Evolutionary conservation across 140 eudicot species (phyloP), one percentile per base, ranked within the genome.

Genomic region (Anethum foeniculum): DNA sequence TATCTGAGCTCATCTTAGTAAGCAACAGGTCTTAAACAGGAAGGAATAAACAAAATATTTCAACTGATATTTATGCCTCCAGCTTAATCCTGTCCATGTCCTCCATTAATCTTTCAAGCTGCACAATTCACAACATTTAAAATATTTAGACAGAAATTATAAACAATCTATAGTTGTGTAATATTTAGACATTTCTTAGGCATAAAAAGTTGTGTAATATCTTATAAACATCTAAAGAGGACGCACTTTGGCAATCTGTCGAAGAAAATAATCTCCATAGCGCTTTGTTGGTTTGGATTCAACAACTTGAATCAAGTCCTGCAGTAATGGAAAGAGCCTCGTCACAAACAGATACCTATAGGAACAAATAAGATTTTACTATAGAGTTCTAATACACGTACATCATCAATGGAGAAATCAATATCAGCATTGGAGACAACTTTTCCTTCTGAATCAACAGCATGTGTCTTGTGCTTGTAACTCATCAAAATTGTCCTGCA

Each of bases 401-500:
- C 99, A 85, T 90, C 93, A 82, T 86, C 87, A 80, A 94, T 87
- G 85, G 90, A 92, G 86, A 94, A 94, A 85, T 94, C 92, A 25
- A 90, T 82, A 83, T 94, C 99, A n/a, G 97, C 97, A 72, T 94
- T 94, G 60, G 97, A 92, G 79, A 88, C 82, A 36, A 90, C 87
- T 73, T 92, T 92, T 27, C 99, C 95, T 80, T 92, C 94, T 77
- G 96, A 85, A 18, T 85, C 95, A 72, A 90, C 97, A 27, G 97
- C 83, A 84, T 92, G 97, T 32, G 97, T 90, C 81, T 94, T 94
- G 89, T 94, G 99, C 85, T 94, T 94, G 90, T 88, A 94, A 47
- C 97, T 84, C 99, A 94, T 90, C 93, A 94, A 89, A 71, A 92
- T 92, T 78, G 97, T 86, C 86, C 99, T 94, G 93, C 71, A 76